A percentile compares a stretch with the other conserved stretches of the same genome.
phyloP scores from a whole-genome alignment of 2,329 filamentous ascomycete species.

The Diaporthe humulicola region DNA sequence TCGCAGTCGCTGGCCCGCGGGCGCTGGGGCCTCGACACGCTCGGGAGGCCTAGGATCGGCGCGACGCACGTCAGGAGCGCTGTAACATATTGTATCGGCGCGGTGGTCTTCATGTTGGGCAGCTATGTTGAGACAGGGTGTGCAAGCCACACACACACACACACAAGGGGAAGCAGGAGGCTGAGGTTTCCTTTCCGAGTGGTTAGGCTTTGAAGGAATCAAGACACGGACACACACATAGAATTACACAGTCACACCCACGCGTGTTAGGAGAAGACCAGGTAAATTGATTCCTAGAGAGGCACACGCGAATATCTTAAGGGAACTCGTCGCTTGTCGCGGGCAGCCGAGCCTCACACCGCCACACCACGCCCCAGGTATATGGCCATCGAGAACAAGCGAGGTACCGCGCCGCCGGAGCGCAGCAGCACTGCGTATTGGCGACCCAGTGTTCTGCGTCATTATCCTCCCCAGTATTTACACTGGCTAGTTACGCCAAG shows the following conservation, averaged over 20 bases:
- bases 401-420: neutral
- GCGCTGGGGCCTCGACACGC: neutral
- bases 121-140: neutral
- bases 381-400: neutral
- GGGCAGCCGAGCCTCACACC: neutral
- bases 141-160: constrained; percentile 4
- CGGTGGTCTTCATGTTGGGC: neutral
- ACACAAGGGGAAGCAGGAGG: neutral
- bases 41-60: constrained; percentile 9
- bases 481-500: neutral
- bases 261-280: neutral
- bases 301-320: neutral
- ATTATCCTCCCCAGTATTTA: neutral
- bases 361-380: neutral
- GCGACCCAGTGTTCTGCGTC: neutral
- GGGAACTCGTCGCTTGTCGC: neutral
- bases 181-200: neutral
- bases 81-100: neutral
- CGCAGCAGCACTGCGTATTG: neutral
- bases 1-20: constrained; percentile 4
- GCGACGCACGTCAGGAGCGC: constrained; percentile 7
- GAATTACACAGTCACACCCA: neutral
- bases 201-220: neutral
- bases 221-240: constrained; percentile 6
- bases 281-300: neutral